A percentile compares a stretch with the other conserved stretches of the same genome.
phyloP scores from a whole-genome alignment of 352 stramenopile species.

The Phytophthora sansomeana region DNA sequence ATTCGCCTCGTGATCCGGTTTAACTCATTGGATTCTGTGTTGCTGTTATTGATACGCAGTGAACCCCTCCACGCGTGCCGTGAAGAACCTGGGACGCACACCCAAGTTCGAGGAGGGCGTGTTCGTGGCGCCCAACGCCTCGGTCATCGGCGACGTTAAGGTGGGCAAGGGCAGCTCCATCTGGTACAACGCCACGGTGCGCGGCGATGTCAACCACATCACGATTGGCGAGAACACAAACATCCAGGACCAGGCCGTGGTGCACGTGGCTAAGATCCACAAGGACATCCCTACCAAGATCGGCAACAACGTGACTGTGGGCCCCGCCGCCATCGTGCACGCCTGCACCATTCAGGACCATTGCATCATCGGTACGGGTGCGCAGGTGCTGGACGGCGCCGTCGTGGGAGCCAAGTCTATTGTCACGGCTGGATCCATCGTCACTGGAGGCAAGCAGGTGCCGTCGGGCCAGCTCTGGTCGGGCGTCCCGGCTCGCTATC shows the following conservation, averaged over 20 bases:
- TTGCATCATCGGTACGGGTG: conserved; percentile 93
- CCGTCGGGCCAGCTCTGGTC: conserved; percentile 92
- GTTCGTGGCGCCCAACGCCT: conserved; percentile 93
- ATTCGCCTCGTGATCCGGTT: background rate
- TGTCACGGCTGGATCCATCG: conserved; percentile 91
- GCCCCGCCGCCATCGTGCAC: conserved; percentile 89
- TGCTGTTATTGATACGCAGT: conserved; percentile 47
- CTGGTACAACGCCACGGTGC: conserved; percentile 94
- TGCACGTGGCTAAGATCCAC: conserved; percentile 95
- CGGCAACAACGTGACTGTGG: conserved; percentile 92
- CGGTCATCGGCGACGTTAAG: conserved; percentile 94
- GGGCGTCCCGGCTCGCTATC: conserved; percentile 80
- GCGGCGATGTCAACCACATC: conserved; percentile 93
- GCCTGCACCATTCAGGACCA: conserved; percentile 93
- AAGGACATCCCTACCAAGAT: conserved; percentile 92
- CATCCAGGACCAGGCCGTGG: conserved; percentile 93
- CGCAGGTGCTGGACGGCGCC: conserved; percentile 91
- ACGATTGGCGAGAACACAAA: conserved; percentile 94
- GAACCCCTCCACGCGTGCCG: conserved; percentile 82
- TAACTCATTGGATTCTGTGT: conserved; percentile 3
- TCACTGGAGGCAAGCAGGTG: conserved; percentile 88
- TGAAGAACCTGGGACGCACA: conserved; percentile 74
- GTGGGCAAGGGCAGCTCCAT: conserved; percentile 92
- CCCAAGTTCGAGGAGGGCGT: conserved; percentile 61
- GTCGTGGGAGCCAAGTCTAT: conserved; percentile 91